Percentiles rank a stretch among this genome's conserved stretches.
phyloP scores from a whole-genome alignment of 805 yeast genomes.

The Ogataea parapolymorpha region DNA sequence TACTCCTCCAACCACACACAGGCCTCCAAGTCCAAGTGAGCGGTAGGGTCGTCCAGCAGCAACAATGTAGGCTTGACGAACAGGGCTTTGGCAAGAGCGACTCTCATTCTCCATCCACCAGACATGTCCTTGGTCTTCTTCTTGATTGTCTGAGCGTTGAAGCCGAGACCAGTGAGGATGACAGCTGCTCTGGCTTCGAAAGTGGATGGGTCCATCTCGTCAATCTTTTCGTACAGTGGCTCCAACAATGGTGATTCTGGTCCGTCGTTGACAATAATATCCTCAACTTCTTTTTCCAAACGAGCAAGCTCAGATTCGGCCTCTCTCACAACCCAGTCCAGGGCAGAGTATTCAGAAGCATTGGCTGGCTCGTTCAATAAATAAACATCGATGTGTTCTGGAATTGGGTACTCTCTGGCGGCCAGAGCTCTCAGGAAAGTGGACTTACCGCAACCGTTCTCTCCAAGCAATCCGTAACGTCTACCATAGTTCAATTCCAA shows the following conservation, averaged over 20 bases:
- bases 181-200: slow-evolving; percentile 96
- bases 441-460: slow-evolving; percentile 98
- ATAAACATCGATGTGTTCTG: slow-evolving; percentile 87
- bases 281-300: slow-evolving; percentile 88
- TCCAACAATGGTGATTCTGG: slow-evolving; percentile 89
- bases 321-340: slow-evolving; percentile 95
- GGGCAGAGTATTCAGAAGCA: slow-evolving; percentile 85
- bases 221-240: slow-evolving; percentile 90
- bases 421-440: slow-evolving; percentile 92
- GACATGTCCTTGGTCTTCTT: slow-evolving; percentile 98
- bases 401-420: slow-evolving; percentile 94
- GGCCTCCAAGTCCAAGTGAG: slow-evolving; percentile 98
- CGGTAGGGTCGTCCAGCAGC: slow-evolving; percentile 97
- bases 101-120: slow-evolving; percentile 99
- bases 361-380: slow-evolving; percentile 97
- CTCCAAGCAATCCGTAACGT: slow-evolving; percentile 96
- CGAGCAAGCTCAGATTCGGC: slow-evolving; percentile 91
- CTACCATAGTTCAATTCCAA: slow-evolving; percentile 96
- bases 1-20: slow-evolving; percentile 99
- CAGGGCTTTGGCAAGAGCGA: slow-evolving; percentile 94
- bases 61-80: slow-evolving; percentile 96
- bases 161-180: slow-evolving; percentile 95
- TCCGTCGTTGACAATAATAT: slow-evolving; percentile 83
- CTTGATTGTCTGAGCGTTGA: slow-evolving; percentile 78
- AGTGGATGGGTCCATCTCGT: slow-evolving; percentile 91